Conservation (phyloP, 352 stramenopile species). For the Globisporangium camurandrum region DNA sequence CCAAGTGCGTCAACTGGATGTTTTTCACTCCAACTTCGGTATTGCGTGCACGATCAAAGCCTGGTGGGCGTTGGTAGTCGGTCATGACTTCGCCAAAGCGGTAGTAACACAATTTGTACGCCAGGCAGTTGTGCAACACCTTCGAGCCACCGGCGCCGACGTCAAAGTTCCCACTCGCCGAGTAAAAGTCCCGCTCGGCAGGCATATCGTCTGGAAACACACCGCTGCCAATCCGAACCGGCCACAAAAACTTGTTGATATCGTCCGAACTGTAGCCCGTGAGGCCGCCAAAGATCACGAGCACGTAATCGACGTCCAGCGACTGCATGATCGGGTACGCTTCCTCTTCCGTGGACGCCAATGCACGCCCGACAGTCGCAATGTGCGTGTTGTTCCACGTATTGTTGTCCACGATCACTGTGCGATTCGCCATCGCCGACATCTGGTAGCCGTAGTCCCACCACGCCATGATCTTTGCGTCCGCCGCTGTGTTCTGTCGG, state of each 20-base stretch:
- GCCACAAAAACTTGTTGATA: slow-evolving; percentile 93
- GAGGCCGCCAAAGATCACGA: slow-evolving; percentile 88
- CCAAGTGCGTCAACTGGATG: slow-evolving; percentile 86
- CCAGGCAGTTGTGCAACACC: slow-evolving; percentile 86
- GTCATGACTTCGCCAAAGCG: slow-evolving; percentile 87
- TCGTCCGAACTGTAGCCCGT: slow-evolving; percentile 85
- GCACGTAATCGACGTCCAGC: slow-evolving; percentile 91
- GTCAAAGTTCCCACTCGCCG: slow-evolving; percentile 74
- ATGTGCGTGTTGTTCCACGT: slow-evolving; percentile 97
- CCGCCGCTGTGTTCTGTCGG: slow-evolving; percentile 83
- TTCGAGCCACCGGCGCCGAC: slow-evolving; percentile 75
- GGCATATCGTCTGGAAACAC: slow-evolving; percentile 84
- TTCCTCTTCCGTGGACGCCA: slow-evolving; percentile 81
- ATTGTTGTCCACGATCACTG: slow-evolving; percentile 92
- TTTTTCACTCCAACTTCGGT: slow-evolving; percentile 87
- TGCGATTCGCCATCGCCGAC: slow-evolving; percentile 86
- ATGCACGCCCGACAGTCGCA: slow-evolving; percentile 86
- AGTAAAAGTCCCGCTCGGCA: slow-evolving; percentile 83
- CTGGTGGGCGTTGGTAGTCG: slow-evolving; percentile 69
- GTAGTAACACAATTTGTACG: slow-evolving; percentile 94
- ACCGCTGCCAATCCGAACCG: slow-evolving; percentile 87
- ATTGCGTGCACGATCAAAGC: slow-evolving; percentile 85
- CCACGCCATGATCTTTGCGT: slow-evolving; percentile 87
- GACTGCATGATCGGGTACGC: slow-evolving; percentile 86
- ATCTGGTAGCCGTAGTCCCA: slow-evolving; percentile 93